phyloP scores from a whole-genome alignment of 371 early-diverging fungal genomes.

The Mucor velutinosus region DNA sequence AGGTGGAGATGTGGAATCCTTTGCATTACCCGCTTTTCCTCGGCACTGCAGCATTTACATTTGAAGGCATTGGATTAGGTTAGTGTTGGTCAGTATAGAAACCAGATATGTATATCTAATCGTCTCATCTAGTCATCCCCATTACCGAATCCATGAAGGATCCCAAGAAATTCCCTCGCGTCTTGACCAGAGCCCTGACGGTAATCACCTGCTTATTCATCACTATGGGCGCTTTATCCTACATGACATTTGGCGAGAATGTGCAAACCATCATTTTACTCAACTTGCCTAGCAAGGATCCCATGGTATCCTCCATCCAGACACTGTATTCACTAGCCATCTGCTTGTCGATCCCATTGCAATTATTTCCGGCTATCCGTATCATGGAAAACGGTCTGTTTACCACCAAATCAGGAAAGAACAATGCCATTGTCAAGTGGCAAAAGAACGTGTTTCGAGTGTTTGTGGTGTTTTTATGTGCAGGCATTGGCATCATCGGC shows the following conservation, averaged over 20 bases:
- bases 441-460: slow-evolving; percentile 85
- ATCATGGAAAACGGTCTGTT: slow-evolving; percentile 81
- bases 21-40: slow-evolving; percentile 77
- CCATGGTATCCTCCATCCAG: slow-evolving; percentile 68
- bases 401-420: slow-evolving; percentile 67
- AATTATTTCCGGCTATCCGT: slow-evolving; percentile 82
- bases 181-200: slow-evolving; percentile 67
- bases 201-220: slow-evolving; percentile 74
- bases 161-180: slow-evolving; percentile 75
- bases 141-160: slow-evolving; percentile 80
- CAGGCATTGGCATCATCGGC: slow-evolving; percentile 73
- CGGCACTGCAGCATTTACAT: slow-evolving; percentile 90
- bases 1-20: slow-evolving; percentile 68
- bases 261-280: slow-evolving; percentile 80
- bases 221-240: slow-evolving; percentile 76
- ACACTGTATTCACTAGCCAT: slow-evolving; percentile 87
- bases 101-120: background rate
- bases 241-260: slow-evolving; percentile 78
- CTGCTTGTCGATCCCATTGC: slow-evolving; percentile 80
- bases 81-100: slow-evolving; percentile 4
- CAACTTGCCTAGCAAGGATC: slow-evolving; percentile 73
- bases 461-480: slow-evolving; percentile 64
- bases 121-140: slow-evolving; percentile 49
- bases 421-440: slow-evolving; percentile 77
- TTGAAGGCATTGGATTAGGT: slow-evolving; percentile 89